Evolutionary conservation across 2,329 filamentous ascomycete species (phyloP), one percentile per base, ranked within the genome.

Genomic region (Cladosporium oxysporum): DNA sequence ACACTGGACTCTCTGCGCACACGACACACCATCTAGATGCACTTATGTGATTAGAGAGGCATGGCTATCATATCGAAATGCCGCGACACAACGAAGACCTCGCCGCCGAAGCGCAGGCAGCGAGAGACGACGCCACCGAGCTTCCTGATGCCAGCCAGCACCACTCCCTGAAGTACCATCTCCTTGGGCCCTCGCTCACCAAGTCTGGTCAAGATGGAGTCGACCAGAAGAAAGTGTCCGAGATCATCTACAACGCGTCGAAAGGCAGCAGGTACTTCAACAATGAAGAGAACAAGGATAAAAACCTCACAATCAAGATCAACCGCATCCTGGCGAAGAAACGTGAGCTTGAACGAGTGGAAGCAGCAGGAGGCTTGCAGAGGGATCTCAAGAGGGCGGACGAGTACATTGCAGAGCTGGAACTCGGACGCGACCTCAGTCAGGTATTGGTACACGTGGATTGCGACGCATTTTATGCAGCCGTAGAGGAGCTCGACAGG

Each of bases 241-340:
- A 98, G 72, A 90, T 98, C 71, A 99, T 99, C 67, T 98, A 97
- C 80, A 92, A 96, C 77, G 93, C 93, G 12, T 97, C 93, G 18
- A 97, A 96, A 76, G 95, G 95, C 58, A 96, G 92, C 71, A 97
- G 97, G 77, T 99, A 90, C 81, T 99, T 98, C 84, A 91, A 90
- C 71, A 92, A 93, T 67, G 95, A 99, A 78, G 90, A 97, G 76
- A 84, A 81, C 65, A 90, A 89, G 72, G 94, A 98, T 81, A 90
- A 90, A 73, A 84, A 87, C 53, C 85, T 98, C 23, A 97, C 94
- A 0, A 84, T 89, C 65, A 97, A 96, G 78, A 97, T 98, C 72
- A 87, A 89, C 62, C 85, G 87, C 50, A 94, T 97, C 66, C 78
- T 95, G 52, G 83, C 85, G 14, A 91, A 89, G 74, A 96, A 96